Base-by-base conservation (phyloP, 2,329 filamentous ascomycete genomes). In the Colletotrichum phormii region DNA sequence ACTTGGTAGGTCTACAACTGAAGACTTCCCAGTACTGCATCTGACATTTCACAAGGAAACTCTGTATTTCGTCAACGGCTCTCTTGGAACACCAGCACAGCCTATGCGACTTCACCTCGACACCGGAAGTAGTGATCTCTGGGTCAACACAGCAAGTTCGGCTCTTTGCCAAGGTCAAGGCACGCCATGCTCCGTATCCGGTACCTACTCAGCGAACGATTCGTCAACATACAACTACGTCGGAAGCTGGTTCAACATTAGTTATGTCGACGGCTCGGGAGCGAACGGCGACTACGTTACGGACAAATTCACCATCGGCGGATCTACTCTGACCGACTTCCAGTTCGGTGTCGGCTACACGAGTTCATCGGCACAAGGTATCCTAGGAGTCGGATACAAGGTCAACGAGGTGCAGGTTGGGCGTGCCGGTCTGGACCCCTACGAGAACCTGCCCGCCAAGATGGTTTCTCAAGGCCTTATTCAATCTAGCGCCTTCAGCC, bases 311-410 rank as follows among this genome's bases (percentile, higher is more conserved):
- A 84, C 82, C 5, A 85, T 95, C 65, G 91, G 89, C 13, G 84
- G 84, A 26, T 80, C 86, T 35, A 86, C 81, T 1, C 76, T 95
- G 37, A 75, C 85, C 4, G 81, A 84, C 68, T 83, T 95, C 67
- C 92, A 95, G 77, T 94, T 95, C 77, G 93, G 93, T 73, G 86
- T 95, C 74, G 93, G 93, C 54, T 94, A 95, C 79, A 79, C 78
- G 8, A 90, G 88, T 80, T 83, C 85, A 9, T 88, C 89, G 7
- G 74, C 82, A 65, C 89, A 97, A 80, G 94, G 94, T 51, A 94
- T 98, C 54, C 82, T 98, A 24, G 95, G 95, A 22, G 93, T 98
- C 74, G 95, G 95, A 7, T 98, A 98, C 80, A 80, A 88, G 0
- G 81, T 87, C 75, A 97, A 97, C 80, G 95, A 98, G 82, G 94